These are phyloP conservation scores for Solanum hybrid DNA, from an alignment of 305 asterid genomes.

Conservation along the genomic window DNA sequence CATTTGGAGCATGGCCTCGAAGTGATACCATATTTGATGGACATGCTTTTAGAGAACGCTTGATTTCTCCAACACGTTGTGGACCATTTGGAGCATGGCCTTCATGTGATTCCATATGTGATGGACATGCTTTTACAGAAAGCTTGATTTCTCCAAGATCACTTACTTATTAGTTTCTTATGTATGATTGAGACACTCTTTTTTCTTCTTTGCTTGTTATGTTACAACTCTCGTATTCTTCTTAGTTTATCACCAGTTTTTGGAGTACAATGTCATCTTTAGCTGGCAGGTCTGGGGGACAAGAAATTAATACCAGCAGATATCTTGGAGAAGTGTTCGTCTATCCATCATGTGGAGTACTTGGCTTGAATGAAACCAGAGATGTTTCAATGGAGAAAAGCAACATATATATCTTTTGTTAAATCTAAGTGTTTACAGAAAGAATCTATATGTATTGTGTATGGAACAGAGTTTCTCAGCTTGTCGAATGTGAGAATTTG, in stretches of 20 bases:
- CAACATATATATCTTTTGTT: background rate
- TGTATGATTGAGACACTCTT: background rate
- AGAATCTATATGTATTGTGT: background rate
- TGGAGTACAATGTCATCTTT: background rate
- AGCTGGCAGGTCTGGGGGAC: background rate
- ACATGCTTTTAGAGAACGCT: background rate
- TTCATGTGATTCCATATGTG: background rate
- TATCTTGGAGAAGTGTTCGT: background rate
- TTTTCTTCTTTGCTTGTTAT: background rate
- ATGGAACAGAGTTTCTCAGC: background rate
- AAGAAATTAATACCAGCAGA: background rate
- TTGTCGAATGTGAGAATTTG: background rate
- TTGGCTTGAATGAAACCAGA: background rate
- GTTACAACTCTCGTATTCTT: background rate
- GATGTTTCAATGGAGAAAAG: background rate
- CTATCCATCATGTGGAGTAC: background rate
- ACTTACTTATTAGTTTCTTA: background rate
- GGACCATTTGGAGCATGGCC: background rate
- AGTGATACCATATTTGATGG: background rate
- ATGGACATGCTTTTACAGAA: background rate
- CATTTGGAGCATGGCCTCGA: background rate
- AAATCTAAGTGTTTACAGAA: background rate
- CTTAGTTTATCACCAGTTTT: background rate
- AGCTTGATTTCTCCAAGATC: background rate
- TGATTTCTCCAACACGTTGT: background rate